These are phyloP conservation scores for Hibiscus trionum DNA, from an alignment of 345 rosid genomes.

Conservation along the genomic window DNA sequence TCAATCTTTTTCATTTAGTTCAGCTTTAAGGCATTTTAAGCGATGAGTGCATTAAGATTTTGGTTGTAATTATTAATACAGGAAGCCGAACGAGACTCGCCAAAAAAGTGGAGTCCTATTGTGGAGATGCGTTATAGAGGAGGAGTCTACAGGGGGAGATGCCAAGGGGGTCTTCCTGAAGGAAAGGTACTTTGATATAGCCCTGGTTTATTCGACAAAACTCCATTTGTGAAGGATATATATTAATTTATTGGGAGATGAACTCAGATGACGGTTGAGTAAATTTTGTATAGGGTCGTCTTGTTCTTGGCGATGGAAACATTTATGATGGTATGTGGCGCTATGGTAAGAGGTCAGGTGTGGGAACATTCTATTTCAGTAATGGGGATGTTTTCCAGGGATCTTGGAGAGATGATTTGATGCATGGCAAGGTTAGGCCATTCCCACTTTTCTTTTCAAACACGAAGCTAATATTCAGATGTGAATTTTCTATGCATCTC, in stretches of 20 bases:
- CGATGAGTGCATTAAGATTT: not conserved
- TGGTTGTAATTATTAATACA: slow-evolving; percentile 17
- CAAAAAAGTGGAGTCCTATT: slow-evolving; percentile 75
- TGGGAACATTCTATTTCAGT: slow-evolving; percentile 80
- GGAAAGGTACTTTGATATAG: slow-evolving; percentile 59
- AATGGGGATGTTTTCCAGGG: slow-evolving; percentile 98
- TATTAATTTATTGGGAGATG: slow-evolving; percentile 6
- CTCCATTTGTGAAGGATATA: slow-evolving; percentile 9
- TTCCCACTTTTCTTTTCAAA: slow-evolving; percentile 5
- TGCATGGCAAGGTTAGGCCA: slow-evolving; percentile 85
- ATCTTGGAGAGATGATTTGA: slow-evolving; percentile 89
- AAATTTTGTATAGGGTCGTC: slow-evolving; percentile 53
- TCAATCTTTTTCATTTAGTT: not conserved
- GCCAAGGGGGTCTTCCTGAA: slow-evolving; percentile 99
- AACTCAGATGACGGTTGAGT: slow-evolving; percentile 3
- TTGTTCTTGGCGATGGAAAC: slow-evolving; percentile 73
- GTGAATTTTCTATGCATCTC: too few species aligned
- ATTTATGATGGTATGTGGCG: slow-evolving; percentile 95
- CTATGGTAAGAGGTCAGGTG: slow-evolving; percentile 84
- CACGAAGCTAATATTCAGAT: not conserved
- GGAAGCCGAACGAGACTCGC: slow-evolving; percentile 89
- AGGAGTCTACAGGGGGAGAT: slow-evolving; percentile 69
- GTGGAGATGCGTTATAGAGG: slow-evolving; percentile 91
- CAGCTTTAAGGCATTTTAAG: not conserved
- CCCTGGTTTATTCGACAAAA: slow-evolving; percentile 7